phyloP scores from a whole-genome alignment of 164 flowering plant genomes.

The Akebia trifoliata region DNA sequence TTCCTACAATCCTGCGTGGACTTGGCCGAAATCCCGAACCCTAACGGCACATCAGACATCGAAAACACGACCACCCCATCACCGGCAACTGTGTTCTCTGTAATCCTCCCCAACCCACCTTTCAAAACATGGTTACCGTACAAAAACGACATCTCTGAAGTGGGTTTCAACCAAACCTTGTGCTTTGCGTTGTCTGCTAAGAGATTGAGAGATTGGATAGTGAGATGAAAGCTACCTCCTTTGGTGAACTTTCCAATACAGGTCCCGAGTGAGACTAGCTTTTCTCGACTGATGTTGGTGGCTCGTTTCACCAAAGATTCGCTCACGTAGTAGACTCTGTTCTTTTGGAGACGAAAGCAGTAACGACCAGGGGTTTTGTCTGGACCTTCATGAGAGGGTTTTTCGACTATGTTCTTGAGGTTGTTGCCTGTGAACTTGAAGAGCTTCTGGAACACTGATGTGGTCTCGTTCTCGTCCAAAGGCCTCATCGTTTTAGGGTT shows the following conservation, averaged over 20 bases:
- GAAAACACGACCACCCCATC: conserved; percentile 91
- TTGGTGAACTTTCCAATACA: conserved; percentile 67
- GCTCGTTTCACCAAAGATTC: conserved; percentile 60
- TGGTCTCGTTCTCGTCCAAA: conserved; percentile 59
- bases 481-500: conserved; percentile 65
- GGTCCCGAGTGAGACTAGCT: conserved; percentile 48
- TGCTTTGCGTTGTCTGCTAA: conserved; percentile 78
- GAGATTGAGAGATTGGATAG: conserved; percentile 49
- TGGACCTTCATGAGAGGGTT: conserved; percentile 57
- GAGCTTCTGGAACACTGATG: conserved; percentile 61
- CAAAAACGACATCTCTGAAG: conserved; percentile 80
- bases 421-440: conserved; percentile 64
- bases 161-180: conserved; percentile 93
- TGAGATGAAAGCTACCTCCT: conserved; percentile 62
- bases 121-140: conserved; percentile 85
- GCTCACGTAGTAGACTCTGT: conserved; percentile 53
- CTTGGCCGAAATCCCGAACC: conserved; percentile 78
- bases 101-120: conserved; percentile 80
- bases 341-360: conserved; percentile 66
- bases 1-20: conserved; percentile 77
- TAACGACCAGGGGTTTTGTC: conserved; percentile 43
- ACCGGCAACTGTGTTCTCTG: conserved; percentile 54
- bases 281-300: conserved; percentile 47
- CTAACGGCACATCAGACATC: conserved; percentile 83
- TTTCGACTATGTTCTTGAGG: conserved; percentile 65